phyloP scores from a whole-genome alignment of 202 grass and related monocot genomes.

The Musa balbisiana region DNA sequence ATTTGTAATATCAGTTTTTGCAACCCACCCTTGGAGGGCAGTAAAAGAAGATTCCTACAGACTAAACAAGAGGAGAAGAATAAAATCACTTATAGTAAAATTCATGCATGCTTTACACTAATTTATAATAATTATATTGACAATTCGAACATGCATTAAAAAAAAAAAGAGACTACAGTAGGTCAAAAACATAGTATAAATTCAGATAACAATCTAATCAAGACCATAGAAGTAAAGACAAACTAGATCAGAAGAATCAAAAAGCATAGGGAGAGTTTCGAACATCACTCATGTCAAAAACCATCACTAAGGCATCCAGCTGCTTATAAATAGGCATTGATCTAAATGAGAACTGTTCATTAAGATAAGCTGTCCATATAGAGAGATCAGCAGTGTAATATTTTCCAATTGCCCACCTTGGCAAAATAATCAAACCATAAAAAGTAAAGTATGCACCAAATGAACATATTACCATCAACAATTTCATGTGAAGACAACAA shows the following conservation, averaged over 20 bases:
- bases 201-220: not conserved
- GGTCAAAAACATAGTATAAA: not conserved
- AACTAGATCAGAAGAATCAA: not conserved
- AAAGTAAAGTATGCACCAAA: slow-evolving; percentile 12
- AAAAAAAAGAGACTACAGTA: not conserved
- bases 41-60: slow-evolving; percentile 70
- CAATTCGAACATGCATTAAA: not conserved
- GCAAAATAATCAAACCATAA: slow-evolving; percentile 20
- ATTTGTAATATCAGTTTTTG: slow-evolving; percentile 62
- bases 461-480: not conserved
- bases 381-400: slow-evolving; percentile 88
- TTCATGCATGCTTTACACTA: not conserved
- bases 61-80: slow-evolving; percentile 10
- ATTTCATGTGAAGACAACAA: slow-evolving; percentile 8
- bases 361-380: slow-evolving; percentile 64
- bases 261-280: slow-evolving; percentile 4
- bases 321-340: slow-evolving; percentile 47
- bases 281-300: slow-evolving; percentile 91
- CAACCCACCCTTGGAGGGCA: slow-evolving; percentile 62
- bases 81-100: not conserved
- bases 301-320: slow-evolving; percentile 70
- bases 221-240: not conserved
- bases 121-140: not conserved
- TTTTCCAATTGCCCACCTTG: slow-evolving; percentile 88
- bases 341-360: slow-evolving; percentile 61